Evolutionary conservation across 1,139 yeast species (phyloP).

Genomic region (Blastobotrys niveus): DNA sequence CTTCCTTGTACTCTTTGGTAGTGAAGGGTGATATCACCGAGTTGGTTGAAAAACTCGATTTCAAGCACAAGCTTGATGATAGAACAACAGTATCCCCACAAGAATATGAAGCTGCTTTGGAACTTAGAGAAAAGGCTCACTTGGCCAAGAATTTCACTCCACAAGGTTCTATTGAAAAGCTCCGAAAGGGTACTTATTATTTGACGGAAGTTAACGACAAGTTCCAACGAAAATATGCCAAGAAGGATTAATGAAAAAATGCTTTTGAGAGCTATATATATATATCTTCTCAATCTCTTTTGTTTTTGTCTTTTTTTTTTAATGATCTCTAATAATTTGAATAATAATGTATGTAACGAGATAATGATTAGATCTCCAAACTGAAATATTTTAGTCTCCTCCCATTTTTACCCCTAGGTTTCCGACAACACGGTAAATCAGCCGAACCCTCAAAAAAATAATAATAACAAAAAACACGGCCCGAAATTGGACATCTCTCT

Average conservation of each 20-base stretch:
- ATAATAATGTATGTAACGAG: no score
- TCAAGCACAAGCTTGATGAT: constrained; percentile 61
- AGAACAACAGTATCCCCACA: constrained; percentile 69
- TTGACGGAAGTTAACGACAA: constrained; percentile 79
- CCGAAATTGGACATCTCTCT: no score
- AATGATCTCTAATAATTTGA: not conserved
- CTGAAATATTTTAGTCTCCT: no score
- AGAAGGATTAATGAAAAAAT: constrained; percentile 46
- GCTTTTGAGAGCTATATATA: no score
- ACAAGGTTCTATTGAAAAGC: constrained; percentile 64
- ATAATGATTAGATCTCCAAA: no score
- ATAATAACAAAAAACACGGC: no score
- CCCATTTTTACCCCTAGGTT: no score
- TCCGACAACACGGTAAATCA: no score
- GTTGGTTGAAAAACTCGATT: constrained; percentile 60
- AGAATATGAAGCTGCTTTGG: constrained; percentile 76
- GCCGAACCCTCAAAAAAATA: no score
- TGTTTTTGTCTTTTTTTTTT: not conserved
- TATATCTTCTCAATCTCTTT: not conserved
- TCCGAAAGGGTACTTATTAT: constrained; percentile 77
- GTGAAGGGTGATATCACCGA: constrained; percentile 76
- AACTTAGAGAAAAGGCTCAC: constrained; percentile 83
- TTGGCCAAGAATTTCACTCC: constrained; percentile 76
- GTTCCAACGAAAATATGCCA: constrained; percentile 74
- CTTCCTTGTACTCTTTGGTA: constrained; percentile 74